phyloP scores from a whole-genome alignment of 2,329 filamentous ascomycete species.

The Phyllosticta citriasiana region DNA sequence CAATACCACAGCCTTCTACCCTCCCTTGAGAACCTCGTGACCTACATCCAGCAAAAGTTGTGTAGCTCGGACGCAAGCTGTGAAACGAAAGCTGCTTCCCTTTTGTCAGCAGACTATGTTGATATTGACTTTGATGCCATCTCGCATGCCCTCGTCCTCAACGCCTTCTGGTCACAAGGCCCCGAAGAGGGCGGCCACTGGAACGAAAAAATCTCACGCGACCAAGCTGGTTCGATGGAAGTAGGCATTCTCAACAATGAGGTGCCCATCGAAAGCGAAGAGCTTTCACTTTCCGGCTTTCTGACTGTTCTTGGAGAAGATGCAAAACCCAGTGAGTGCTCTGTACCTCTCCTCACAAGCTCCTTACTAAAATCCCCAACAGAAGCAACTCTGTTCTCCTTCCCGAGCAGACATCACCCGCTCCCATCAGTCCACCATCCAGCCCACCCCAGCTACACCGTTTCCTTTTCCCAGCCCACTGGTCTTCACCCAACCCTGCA shows the following conservation, averaged over 20 bases:
- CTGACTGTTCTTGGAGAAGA: constrained; percentile 71
- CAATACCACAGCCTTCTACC: constrained; percentile 63
- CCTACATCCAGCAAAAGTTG: constrained; percentile 42
- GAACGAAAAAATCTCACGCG: constrained; percentile 29
- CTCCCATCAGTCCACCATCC: constrained; percentile 28
- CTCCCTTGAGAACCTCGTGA: constrained; percentile 44
- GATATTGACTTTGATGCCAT: constrained; percentile 70
- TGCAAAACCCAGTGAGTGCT: constrained; percentile 48
- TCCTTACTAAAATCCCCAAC: constrained; percentile 11
- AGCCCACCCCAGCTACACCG: constrained; percentile 51
- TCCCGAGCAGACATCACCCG: constrained; percentile 67
- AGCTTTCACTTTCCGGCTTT: constrained; percentile 69
- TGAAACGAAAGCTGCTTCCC: constrained; percentile 33
- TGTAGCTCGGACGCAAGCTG: constrained; percentile 46
- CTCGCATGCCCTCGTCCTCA: constrained; percentile 55
- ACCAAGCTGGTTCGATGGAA: constrained; percentile 52
- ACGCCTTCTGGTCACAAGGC: constrained; percentile 48
- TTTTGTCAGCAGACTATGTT: constrained; percentile 50
- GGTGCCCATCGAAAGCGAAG: constrained; percentile 54
- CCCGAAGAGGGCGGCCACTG: constrained; percentile 10
- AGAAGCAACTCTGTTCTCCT: constrained; percentile 71
- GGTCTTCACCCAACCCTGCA: constrained; percentile 77
- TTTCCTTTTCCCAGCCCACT: constrained; percentile 57
- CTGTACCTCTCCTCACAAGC: not conserved
- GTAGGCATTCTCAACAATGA: constrained; percentile 68